Percentiles rank a stretch among this genome's conserved stretches.
phyloP scores from a whole-genome alignment of 192 early-diverging fungal species.

The Obelidium mucronatum region DNA sequence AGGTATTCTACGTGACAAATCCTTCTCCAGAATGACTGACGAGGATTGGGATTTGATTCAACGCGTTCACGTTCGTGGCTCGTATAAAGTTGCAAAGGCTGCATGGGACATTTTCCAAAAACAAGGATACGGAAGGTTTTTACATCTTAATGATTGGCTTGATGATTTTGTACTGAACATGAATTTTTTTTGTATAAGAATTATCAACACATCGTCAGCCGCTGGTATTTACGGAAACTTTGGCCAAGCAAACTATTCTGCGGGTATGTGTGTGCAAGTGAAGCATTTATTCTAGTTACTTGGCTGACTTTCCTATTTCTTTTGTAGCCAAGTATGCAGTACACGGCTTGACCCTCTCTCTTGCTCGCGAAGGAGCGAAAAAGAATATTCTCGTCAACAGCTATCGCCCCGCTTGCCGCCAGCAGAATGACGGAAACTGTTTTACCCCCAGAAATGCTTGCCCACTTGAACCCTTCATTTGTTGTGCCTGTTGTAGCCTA shows the following conservation, averaged over 20 bases:
- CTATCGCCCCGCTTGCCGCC: slow-evolving; percentile 95
- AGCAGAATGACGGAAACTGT: slow-evolving; percentile 93
- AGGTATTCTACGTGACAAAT: slow-evolving; percentile 93
- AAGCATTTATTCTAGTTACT: no score
- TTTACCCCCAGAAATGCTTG: slow-evolving; percentile 94
- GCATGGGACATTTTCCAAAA: slow-evolving; percentile 96
- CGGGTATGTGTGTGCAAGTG: no score
- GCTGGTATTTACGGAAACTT: slow-evolving; percentile 99
- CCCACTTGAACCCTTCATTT: slow-evolving; percentile 95
- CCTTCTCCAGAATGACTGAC: slow-evolving; percentile 97
- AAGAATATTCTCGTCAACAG: slow-evolving; percentile 93
- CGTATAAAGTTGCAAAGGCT: slow-evolving; percentile 96
- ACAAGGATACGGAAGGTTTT: slow-evolving; percentile 88
- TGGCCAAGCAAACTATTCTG: slow-evolving; percentile 89
- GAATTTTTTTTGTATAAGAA: slow-evolving; percentile 51
- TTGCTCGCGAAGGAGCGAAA: slow-evolving; percentile 93
- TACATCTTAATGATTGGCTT: not conserved
- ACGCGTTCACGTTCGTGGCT: slow-evolving; percentile 90
- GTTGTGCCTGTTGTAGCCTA: slow-evolving; percentile 94
- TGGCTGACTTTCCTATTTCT: not conserved
- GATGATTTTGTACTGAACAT: no score
- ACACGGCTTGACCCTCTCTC: slow-evolving; percentile 86
- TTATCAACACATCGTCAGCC: slow-evolving; percentile 94
- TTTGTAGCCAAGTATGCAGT: slow-evolving; percentile 91
- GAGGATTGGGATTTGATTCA: slow-evolving; percentile 96